Base-by-base conservation (phyloP, 1,139 yeast species). In the Scheffersomyces parashehatae region DNA sequence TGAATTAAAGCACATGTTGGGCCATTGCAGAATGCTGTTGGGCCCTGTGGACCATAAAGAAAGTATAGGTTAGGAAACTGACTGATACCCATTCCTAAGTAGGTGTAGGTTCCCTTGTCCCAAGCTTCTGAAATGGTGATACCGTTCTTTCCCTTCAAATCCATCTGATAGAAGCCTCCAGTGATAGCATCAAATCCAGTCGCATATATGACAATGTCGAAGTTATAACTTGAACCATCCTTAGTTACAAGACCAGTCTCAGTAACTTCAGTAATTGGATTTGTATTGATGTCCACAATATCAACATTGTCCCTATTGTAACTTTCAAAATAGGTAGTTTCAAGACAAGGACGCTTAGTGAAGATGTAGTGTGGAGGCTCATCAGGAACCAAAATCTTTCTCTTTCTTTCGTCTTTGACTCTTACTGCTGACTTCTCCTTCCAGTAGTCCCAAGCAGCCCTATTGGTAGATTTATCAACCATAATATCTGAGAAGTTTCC, bases 41-140 rank as follows among this genome's bases (percentile, higher is more conserved):
- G 65, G 3, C 55, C 60, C 33, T 59, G 64, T 7, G 65, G 65
- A 6, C 66, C 65, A 40, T 61, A 62, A 36, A 58, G 45, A 41
- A 51, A 58, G 42, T 52, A 60, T 58, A 61, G 44, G 57, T 62
- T 41, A 61, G 65, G 45, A 50, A 58, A 16, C 53, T 61, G 34
- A 13, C 34, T 31, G 12, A 31, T 31, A 14, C 34, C 24, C 34
- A 31, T 31, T 14, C 34, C 34, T 31, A 31, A 31, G 24, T 31
- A 31, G 2, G 34, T 31, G 12, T 31, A 31, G 7, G 34, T 31
- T 31, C 34, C 34, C 10, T 31, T 31, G 11, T 31, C 34, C 34
- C 34, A 31, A 31, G 34, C 34, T 31, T 31, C 34, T 29, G 45
- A 16, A 28, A 55, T 46, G 9, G 59, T 40, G 29, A 59, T 40